phyloP scores from a whole-genome alignment of 75 land plant genomes.

The Ceratopteris richardii region DNA sequence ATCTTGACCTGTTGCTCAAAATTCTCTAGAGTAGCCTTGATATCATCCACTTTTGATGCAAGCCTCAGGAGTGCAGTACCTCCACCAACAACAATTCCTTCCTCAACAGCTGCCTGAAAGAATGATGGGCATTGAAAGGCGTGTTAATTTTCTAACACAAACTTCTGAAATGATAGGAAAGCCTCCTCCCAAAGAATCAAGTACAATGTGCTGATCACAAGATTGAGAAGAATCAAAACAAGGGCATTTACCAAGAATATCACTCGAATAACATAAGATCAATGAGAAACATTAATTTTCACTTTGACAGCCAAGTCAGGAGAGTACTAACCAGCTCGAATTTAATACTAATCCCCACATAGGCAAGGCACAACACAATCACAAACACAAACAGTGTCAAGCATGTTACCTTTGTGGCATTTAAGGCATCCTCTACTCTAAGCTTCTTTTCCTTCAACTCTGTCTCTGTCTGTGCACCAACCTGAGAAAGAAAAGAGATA shows the following conservation, averaged over 20 bases:
- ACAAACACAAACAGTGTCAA: too few relatives aligned
- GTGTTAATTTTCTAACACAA: background rate
- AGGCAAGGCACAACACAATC: too few relatives aligned
- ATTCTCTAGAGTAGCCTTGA: conserved; percentile 46
- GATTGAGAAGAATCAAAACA: background rate
- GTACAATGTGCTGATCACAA: too few relatives aligned
- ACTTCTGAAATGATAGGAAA: background rate
- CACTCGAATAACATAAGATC: background rate
- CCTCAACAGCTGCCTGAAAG: conserved; percentile 69
- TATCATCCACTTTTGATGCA: conserved; percentile 63
- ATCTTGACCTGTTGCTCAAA: conserved; percentile 57
- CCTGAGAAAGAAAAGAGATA: conserved; percentile 16
- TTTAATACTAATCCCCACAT: background rate
- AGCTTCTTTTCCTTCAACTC: conserved; percentile 68
- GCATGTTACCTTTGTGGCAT: conserved; percentile 91
- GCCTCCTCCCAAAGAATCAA: background rate
- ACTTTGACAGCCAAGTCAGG: too few relatives aligned
- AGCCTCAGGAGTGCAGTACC: conserved; percentile 50
- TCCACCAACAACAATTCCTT: conserved; percentile 73
- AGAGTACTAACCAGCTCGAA: too few relatives aligned
- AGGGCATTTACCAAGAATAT: background rate
- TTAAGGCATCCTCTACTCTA: conserved; percentile 88
- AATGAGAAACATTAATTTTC: background rate
- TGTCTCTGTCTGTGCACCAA: conserved; percentile 81
- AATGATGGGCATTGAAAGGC: too few relatives aligned